Evolutionary conservation across 2,329 filamentous ascomycete species (phyloP), one percentile per base, ranked within the genome.

Genomic region (Fusarium sterilihyphosum): DNA sequence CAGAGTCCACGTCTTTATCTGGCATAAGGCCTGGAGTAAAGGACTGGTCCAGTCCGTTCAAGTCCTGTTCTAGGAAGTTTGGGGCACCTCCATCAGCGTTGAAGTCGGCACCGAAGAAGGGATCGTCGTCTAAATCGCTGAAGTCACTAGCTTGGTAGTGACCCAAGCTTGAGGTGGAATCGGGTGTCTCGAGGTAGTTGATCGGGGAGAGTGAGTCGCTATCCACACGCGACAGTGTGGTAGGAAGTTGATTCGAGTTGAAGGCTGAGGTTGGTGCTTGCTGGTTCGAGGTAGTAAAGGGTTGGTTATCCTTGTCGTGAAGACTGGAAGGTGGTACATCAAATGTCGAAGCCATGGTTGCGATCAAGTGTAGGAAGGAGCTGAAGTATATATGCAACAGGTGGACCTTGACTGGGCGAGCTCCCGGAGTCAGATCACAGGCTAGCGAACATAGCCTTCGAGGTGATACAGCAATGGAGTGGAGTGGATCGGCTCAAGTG

Each of bases 61-160:
- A 53, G 69, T 77, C 57, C 53, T 84, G 83, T 33, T 82, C 84
- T 16, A 89, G 75, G 65, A 89, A 88, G 20, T 83, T 83, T 16
- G 87, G 86, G 5, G 82, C 83, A 56, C 82, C 83, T 46, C 79
- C 82, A 24, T 86, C 83, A 70, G 82, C 79, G 78, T 82, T 82
- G 71, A 89, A 88, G 79, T 88, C 82, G 67, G 85, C 81, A 62
- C 85, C 85, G 64, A 87, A 87, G 81, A 88, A 88, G 20, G 86
- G 85, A 72, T 90, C 88, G 65, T 85, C 83, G 56, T 82, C 83
- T 33, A 84, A 78, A 50, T 84, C 88, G 75, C 86, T 84, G 70
- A 83, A 84, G 71, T 88, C 86, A 80, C 87, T 88, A 8, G 85
- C 79, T 73, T 86, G 86, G 72, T 87, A 88, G 71, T 86, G 82